Evolutionary conservation across 1,284 basidiomycete species (phyloP).

Genomic region (Mycena sp.): DNA sequence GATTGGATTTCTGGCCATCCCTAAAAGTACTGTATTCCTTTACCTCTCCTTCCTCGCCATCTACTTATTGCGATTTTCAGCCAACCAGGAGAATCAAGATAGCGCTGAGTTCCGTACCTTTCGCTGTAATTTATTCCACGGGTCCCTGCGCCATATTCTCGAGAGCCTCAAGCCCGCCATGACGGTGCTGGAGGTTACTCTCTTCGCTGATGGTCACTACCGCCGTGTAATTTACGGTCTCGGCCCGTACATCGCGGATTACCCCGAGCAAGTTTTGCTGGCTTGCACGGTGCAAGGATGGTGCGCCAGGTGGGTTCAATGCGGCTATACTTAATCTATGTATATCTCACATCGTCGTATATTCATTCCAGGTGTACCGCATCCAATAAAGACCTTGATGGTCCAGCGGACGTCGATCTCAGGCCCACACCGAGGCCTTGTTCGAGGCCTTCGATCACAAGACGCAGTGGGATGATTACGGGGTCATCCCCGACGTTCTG

Average conservation of each 20-base stretch:
- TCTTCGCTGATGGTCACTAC: constrained; percentile 32
- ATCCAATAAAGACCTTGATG: constrained; percentile 17
- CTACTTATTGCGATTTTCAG: constrained; percentile 22
- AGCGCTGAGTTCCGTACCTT: constrained; percentile 31
- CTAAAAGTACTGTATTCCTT: constrained; percentile 44
- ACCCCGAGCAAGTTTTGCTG: too few relatives aligned
- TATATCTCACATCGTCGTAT: too few relatives aligned
- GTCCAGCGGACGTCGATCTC: neutral
- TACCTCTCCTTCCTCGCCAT: neutral
- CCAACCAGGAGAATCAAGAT: too few relatives aligned
- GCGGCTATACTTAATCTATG: too few relatives aligned
- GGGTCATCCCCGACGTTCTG: constrained; percentile 16
- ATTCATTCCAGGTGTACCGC: constrained; percentile 22
- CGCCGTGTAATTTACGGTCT: too few relatives aligned
- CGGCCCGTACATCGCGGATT: too few relatives aligned
- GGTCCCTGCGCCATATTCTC: constrained; percentile 25
- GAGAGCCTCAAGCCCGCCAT: constrained; percentile 21
- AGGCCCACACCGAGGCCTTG: constrained; percentile 10
- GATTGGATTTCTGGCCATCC: constrained; percentile 44
- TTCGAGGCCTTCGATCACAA: constrained; percentile 3
- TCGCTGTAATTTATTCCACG: constrained; percentile 29
- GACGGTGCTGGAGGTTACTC: constrained; percentile 21
- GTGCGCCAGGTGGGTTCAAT: too few relatives aligned
- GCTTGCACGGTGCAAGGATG: constrained; percentile 32
- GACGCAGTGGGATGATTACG: constrained; percentile 28